phyloP scores from a whole-genome alignment of 2,329 filamentous ascomycete species.

The Beauveria sp. region DNA sequence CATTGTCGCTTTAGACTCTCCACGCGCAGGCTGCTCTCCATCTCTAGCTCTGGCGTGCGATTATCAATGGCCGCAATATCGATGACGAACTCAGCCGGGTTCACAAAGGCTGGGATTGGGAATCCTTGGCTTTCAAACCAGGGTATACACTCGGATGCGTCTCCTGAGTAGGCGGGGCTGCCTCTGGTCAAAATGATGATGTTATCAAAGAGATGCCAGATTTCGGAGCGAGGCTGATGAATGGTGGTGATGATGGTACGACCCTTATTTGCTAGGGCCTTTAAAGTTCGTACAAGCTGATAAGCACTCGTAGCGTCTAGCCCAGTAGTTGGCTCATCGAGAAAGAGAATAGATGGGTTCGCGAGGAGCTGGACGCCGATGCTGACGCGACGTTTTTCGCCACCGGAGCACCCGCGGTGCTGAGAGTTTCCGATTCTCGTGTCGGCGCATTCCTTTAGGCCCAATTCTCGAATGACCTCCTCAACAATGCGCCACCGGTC shows the following conservation, averaged over 20 bases:
- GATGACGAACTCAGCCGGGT: constrained; percentile 69
- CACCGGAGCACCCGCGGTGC: constrained; percentile 70
- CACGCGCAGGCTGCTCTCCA: constrained; percentile 50
- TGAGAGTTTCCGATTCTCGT: constrained; percentile 64
- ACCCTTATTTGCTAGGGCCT: constrained; percentile 58
- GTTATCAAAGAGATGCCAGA: constrained; percentile 70
- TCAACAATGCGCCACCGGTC: constrained; percentile 61
- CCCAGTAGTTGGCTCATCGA: constrained; percentile 73
- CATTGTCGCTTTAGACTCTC: constrained; percentile 54
- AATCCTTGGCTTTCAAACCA: constrained; percentile 58
- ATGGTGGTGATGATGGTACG: constrained; percentile 67
- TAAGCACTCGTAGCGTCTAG: constrained; percentile 71
- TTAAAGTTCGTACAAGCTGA: constrained; percentile 63
- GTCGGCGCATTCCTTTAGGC: constrained; percentile 68
- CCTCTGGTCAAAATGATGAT: constrained; percentile 62
- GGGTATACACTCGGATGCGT: constrained; percentile 46
- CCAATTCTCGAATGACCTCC: constrained; percentile 67
- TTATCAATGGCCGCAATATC: constrained; percentile 70
- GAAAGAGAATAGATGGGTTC: constrained; percentile 69
- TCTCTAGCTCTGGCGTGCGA: constrained; percentile 58
- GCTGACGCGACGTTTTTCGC: constrained; percentile 68
- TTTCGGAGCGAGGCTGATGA: constrained; percentile 71
- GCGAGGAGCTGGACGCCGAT: constrained; percentile 73
- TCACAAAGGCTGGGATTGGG: constrained; percentile 61
- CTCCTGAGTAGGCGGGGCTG: constrained; percentile 60